A percentile compares a stretch with the other conserved stretches of the same genome.
Evolutionary conservation across 2,329 filamentous ascomycete genomes (phyloP).

Genomic region (Sordariomycetes sp.): DNA sequence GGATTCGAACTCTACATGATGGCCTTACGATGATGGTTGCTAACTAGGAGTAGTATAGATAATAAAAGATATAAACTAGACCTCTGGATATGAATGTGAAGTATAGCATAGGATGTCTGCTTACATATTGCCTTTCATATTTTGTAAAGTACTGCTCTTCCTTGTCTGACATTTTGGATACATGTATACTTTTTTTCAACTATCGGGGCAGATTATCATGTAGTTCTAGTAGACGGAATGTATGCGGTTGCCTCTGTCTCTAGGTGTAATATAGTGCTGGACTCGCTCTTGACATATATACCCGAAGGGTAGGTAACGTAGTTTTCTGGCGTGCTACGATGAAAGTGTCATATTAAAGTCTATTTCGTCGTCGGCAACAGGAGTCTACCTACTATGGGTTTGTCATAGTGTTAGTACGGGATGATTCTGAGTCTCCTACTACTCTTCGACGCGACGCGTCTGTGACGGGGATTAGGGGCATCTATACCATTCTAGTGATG

Average conservation of each 20-base stretch:
- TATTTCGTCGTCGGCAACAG: slow-evolving; percentile 4
- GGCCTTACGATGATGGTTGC: slow-evolving; percentile 2
- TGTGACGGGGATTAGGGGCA: background rate
- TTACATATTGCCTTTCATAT: background rate
- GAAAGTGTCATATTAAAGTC: slow-evolving; percentile 5
- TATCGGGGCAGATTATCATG: background rate
- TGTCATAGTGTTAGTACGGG: background rate
- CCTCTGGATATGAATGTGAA: slow-evolving; percentile 7
- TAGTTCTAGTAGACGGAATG: slow-evolving; percentile 4
- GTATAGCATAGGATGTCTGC: slow-evolving; percentile 6
- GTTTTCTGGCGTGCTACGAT: slow-evolving; percentile 5
- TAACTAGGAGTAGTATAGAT: background rate
- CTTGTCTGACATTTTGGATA: slow-evolving; percentile 3
- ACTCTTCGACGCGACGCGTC: background rate
- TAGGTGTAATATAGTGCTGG: slow-evolving; percentile 5
- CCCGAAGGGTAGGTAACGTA: slow-evolving; percentile 3
- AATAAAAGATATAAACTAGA: slow-evolving; percentile 1
- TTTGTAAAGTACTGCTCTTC: slow-evolving; percentile 5
- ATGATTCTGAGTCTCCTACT: background rate
- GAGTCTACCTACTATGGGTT: background rate
- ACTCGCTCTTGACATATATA: slow-evolving; percentile 2
- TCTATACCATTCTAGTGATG: background rate
- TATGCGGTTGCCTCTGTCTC: slow-evolving; percentile 7
- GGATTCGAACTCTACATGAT: slow-evolving; percentile 1
- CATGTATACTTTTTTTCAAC: slow-evolving; percentile 6